Evolutionary conservation across 2,329 filamentous ascomycete species (phyloP).

Genomic region (Botryosphaeria agaves): DNA sequence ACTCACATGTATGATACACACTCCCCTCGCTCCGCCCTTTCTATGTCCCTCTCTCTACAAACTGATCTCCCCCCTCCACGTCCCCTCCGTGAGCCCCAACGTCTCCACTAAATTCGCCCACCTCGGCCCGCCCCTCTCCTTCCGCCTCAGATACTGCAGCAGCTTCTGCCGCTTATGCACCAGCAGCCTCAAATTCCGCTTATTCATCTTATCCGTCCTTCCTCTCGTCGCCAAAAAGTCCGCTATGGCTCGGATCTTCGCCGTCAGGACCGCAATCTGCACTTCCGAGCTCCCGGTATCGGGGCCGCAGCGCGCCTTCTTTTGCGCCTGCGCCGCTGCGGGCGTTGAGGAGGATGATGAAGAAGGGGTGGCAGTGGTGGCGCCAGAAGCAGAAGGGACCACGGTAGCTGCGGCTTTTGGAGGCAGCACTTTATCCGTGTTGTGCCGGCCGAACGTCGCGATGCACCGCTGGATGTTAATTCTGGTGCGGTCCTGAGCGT

Average conservation of each 20-base stretch:
- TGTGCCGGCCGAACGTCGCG: conserved; percentile 76
- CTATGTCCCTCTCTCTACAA: conserved; percentile 40
- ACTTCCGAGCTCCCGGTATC: conserved; percentile 95
- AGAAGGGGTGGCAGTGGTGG: conserved; percentile 20
- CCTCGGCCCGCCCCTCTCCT: conserved; percentile 78
- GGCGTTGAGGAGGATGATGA: conserved; percentile 8
- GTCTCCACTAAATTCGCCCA: conserved; percentile 77
- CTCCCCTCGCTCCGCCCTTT: neutral
- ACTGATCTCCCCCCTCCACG: conserved; percentile 80
- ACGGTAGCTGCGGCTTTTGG: conserved; percentile 36
- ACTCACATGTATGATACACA: neutral
- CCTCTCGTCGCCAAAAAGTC: conserved; percentile 52
- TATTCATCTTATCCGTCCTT: conserved; percentile 84
- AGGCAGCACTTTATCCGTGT: conserved; percentile 56
- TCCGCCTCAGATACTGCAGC: conserved; percentile 68
- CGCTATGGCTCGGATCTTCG: conserved; percentile 75
- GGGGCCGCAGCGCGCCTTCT: conserved; percentile 54
- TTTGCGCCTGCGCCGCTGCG: conserved; percentile 15
- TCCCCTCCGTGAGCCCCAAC: conserved; percentile 71
- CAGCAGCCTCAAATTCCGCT: conserved; percentile 70
- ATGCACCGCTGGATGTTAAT: conserved; percentile 76
- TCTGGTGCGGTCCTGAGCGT: conserved; percentile 58
- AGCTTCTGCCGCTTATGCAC: conserved; percentile 83
- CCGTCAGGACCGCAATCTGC: conserved; percentile 88
- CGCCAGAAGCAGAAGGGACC: conserved; percentile 26